Conservation (phyloP, 768 basidiomycete species). For the Fomitopsis serialis region DNA sequence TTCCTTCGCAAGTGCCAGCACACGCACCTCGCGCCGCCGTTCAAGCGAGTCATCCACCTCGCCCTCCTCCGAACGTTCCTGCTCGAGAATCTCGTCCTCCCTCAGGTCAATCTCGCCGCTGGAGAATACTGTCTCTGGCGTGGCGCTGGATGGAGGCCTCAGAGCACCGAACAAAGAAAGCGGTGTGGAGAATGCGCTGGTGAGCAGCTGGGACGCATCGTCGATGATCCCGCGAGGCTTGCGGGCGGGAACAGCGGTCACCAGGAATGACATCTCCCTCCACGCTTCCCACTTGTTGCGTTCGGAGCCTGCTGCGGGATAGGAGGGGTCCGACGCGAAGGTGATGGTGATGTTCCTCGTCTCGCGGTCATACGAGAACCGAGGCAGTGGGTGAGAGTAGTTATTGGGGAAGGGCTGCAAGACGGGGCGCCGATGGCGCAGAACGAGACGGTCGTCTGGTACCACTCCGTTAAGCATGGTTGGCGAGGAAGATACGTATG, state of each 20-base stretch:
- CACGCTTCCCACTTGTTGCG: slow-evolving; percentile 29
- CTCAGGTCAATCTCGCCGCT: slow-evolving; percentile 60
- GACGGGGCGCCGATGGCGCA: slow-evolving; percentile 73
- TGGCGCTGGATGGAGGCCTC: slow-evolving; percentile 24
- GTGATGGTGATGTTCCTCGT: slow-evolving; percentile 55
- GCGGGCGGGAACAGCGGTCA: slow-evolving; percentile 62
- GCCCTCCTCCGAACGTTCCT: slow-evolving; percentile 72
- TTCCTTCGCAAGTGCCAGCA: slow-evolving; percentile 41
- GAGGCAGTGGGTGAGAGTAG: slow-evolving; percentile 73
- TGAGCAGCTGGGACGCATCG: slow-evolving; percentile 62
- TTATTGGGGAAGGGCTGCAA: slow-evolving; percentile 74
- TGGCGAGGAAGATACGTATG: not conserved
- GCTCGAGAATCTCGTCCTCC: slow-evolving; percentile 76
- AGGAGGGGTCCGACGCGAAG: slow-evolving; percentile 62
- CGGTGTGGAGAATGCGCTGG: slow-evolving; percentile 54
- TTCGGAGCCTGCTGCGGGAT: slow-evolving; percentile 32
- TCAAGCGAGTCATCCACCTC: slow-evolving; percentile 75
- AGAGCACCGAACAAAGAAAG: slow-evolving; percentile 46
- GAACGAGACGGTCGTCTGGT: slow-evolving; percentile 58
- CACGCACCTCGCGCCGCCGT: slow-evolving; percentile 45
- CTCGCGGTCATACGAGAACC: slow-evolving; percentile 51
- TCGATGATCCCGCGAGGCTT: slow-evolving; percentile 67
- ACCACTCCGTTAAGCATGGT: slow-evolving; percentile 2
- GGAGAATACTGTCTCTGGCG: slow-evolving; percentile 63
- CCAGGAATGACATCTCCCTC: slow-evolving; percentile 53